phyloP scores from a whole-genome alignment of 495 filamentous ascomycete species.

The Aspergillus kassunensis region DNA sequence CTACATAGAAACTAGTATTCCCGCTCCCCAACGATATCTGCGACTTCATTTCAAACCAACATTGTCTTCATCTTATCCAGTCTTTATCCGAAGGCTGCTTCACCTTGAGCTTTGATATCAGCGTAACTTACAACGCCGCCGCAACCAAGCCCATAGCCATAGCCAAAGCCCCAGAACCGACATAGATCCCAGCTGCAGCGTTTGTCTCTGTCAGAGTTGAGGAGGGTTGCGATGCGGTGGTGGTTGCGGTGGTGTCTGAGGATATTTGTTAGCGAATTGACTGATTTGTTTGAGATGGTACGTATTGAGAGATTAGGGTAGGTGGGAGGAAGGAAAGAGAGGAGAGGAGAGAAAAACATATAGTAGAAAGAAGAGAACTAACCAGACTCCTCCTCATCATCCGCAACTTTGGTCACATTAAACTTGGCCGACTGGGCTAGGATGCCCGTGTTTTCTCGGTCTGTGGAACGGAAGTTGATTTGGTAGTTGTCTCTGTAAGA shows the following conservation, averaged over 20 bases:
- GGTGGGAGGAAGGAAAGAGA: too few species aligned
- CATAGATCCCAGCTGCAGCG: neutral
- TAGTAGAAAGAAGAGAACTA: constrained; percentile 6
- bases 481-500: constrained; percentile 27
- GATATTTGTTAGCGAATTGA: too few species aligned
- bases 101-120: too few species aligned
- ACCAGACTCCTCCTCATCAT: constrained; percentile 16
- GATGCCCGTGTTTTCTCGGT: constrained; percentile 28
- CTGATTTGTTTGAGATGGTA: too few species aligned
- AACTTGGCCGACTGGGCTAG: constrained; percentile 32
- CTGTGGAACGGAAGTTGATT: constrained; percentile 29
- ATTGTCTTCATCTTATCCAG: too few species aligned
- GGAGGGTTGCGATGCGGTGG: neutral
- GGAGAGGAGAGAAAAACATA: neutral
- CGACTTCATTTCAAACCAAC: too few species aligned
- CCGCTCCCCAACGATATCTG: too few species aligned
- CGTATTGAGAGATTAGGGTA: too few species aligned
- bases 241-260: neutral
- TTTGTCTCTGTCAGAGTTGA: neutral
- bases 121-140: constrained; percentile 5
- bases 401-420: constrained; percentile 24
- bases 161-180: neutral
- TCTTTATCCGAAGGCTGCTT: too few species aligned
- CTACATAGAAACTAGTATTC: too few species aligned
- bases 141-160: neutral